Base-by-base conservation (phyloP, 306 rosid species). In the Hylodesmum podocarpum region DNA sequence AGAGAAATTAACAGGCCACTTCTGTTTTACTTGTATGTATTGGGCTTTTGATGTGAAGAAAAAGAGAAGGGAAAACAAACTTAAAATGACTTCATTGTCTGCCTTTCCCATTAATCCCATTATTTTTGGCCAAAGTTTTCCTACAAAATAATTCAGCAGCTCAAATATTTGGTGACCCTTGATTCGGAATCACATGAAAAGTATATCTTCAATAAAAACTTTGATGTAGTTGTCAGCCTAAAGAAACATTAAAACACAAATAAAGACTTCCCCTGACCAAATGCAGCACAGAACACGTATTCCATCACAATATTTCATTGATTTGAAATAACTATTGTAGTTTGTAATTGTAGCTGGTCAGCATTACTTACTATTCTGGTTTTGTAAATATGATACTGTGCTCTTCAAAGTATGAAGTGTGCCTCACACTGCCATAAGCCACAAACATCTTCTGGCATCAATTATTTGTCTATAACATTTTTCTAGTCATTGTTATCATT, bases 61-160 rank as follows among this genome's bases (percentile, higher is more conserved):
- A 7, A 63, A 71, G 64, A n/a, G 8, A 11, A 36, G 8, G 11
- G 50, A 36, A 27, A 66, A 64, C 62, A 66, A 25, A 71, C 19
- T 34, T 67, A 39, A 39, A 50, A 21, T 24, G 47, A 69, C 55
- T 63, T 63, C 49, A 1, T 36, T 36, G 1, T 51, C 53, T 33
- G 11, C 49, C 49, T 58, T 63, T 61, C 50, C 43, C 39, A 62
- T 49, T 14, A 14, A 18, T 47, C 47, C 66, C 46, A 46, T 58
- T 66, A 72, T 28, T 50, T 22, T 16, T 22, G 21, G 46, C 53
- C 41, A 58, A 44, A 47, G 49, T 29, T 36, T 31, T 57, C 49
- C 36, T 36, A 79, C 55, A 51, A 31, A 72, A 75, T 69, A 76
- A 70, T 40, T 69, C 47, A 63, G 49, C 47, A 62, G 66, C 78